phyloP scores from a whole-genome alignment of 805 yeast species.

The Metschnikowia santaceciliae region DNA sequence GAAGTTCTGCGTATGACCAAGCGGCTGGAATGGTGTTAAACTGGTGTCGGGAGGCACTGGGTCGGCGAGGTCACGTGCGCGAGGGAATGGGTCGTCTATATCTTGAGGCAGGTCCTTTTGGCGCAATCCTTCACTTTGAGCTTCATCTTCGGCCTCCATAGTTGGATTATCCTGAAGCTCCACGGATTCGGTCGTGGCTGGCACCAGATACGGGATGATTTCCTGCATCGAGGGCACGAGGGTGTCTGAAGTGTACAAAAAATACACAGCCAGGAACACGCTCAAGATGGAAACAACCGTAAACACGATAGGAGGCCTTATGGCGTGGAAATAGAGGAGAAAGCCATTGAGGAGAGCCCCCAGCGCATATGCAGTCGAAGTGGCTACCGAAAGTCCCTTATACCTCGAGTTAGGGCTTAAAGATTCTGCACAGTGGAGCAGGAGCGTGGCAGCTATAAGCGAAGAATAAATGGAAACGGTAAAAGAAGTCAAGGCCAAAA shows the following conservation, averaged over 20 bases:
- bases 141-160: not conserved
- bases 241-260: not conserved
- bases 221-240: not conserved
- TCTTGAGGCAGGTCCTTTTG: not conserved
- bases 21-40: not conserved
- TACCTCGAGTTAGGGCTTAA: slow-evolving; percentile 43
- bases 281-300: not conserved
- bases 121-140: not conserved
- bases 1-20: slow-evolving; percentile 8
- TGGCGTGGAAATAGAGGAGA: not conserved
- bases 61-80: slow-evolving; percentile 1
- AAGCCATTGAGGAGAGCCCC: not conserved
- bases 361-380: slow-evolving; percentile 8
- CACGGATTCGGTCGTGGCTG: not conserved
- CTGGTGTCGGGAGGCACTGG: not conserved
- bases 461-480: slow-evolving; percentile 46
- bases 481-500: slow-evolving; percentile 42
- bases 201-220: not conserved
- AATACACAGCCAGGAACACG: not conserved
- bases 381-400: slow-evolving; percentile 10
- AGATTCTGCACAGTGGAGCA: slow-evolving; percentile 49
- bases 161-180: slow-evolving; percentile 1
- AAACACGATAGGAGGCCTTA: not conserved
- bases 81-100: not conserved
- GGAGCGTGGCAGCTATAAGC: slow-evolving; percentile 44